Evolutionary conservation across 352 stramenopile genomes (phyloP).

Genomic region (Globisporangium abappressorium): DNA sequence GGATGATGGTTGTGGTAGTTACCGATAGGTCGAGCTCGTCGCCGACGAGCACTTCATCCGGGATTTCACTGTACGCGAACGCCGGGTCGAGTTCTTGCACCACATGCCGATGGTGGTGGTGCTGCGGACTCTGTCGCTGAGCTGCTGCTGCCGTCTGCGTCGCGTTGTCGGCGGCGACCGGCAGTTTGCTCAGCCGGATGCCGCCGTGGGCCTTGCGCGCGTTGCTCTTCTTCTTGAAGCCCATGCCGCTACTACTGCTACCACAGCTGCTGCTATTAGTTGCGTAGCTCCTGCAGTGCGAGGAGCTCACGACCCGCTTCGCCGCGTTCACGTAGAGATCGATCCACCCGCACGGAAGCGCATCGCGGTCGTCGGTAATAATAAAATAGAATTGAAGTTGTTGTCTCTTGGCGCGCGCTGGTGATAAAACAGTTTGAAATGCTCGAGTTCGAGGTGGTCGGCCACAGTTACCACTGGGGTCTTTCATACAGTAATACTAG

Average conservation of each 20-base stretch:
- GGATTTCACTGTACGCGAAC: conserved; percentile 63
- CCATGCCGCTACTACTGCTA: conserved; percentile 15
- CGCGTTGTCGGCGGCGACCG: conserved; percentile 12
- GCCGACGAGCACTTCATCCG: conserved; percentile 56
- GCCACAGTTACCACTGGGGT: no score
- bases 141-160: neutral
- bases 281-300: no score
- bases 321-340: no score
- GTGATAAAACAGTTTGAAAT: no score
- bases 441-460: no score
- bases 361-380: no score
- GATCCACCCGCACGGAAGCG: no score
- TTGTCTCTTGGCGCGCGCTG: no score
- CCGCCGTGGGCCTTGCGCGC: conserved; percentile 39
- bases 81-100: conserved; percentile 38
- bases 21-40: conserved; percentile 64
- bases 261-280: no score
- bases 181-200: conserved; percentile 44
- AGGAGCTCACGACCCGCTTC: no score
- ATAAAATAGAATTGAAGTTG: no score
- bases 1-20: neutral
- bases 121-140: neutral
- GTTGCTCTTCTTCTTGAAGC: conserved; percentile 30
- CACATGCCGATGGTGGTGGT: conserved; percentile 2
- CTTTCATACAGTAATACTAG: no score